Evolutionary conservation across 2,329 filamentous ascomycete genomes (phyloP).

Genomic region (Aspergillus hortae): DNA sequence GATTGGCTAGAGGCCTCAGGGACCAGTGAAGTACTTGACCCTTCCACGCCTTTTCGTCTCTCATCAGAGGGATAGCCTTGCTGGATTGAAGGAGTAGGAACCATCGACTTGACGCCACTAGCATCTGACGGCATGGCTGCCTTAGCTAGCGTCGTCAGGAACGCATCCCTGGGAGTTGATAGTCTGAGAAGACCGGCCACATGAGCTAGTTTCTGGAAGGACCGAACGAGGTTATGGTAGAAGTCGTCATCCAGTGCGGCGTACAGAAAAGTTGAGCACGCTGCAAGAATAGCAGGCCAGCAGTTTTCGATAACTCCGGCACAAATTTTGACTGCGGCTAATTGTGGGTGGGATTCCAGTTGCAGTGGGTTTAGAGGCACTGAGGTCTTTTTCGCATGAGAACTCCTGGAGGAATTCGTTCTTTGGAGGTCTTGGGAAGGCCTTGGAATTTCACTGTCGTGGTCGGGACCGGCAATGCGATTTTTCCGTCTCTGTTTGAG

Average conservation of each 20-base stretch:
- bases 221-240: constrained; percentile 85
- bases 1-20: constrained; percentile 24
- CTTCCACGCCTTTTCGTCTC: constrained; percentile 25
- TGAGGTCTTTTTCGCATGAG: constrained; percentile 24
- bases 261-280: constrained; percentile 92
- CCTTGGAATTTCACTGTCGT: constrained; percentile 31
- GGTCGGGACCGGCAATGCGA: constrained; percentile 33
- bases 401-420: constrained; percentile 26
- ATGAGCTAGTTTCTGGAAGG: constrained; percentile 93
- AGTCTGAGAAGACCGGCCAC: constrained; percentile 86
- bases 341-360: constrained; percentile 68
- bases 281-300: constrained; percentile 93
- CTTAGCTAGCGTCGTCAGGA: constrained; percentile 90
- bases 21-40: constrained; percentile 22
- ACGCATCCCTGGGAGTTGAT: constrained; percentile 83
- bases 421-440: constrained; percentile 28
- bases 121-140: constrained; percentile 81
- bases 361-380: constrained; percentile 76
- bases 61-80: constrained; percentile 26
- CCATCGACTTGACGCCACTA: constrained; percentile 18
- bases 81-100: constrained; percentile 17
- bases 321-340: constrained; percentile 69
- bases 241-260: constrained; percentile 89
- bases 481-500: constrained; percentile 49
- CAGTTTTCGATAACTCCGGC: constrained; percentile 83